Evolutionary conservation across 257 asterid species (phyloP).

Genomic region (Lithospermum erythrorhizon): DNA sequence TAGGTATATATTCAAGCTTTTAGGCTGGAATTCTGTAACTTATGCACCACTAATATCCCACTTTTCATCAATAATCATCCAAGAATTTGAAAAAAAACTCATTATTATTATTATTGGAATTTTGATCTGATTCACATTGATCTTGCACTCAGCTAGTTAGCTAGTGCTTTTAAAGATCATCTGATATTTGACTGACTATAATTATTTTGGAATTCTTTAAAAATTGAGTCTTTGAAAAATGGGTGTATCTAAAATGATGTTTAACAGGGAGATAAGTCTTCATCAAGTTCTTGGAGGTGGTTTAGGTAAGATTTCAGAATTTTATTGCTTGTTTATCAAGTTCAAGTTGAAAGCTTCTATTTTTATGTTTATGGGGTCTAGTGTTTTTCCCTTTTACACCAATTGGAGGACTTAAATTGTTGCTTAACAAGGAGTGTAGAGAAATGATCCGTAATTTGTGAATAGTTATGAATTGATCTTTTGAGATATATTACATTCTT

Average conservation of each 20-base stretch:
- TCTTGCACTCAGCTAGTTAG: background rate
- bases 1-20: conserved; percentile 34
- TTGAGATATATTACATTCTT: background rate
- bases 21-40: conserved; percentile 32
- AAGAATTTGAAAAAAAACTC: background rate
- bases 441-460: no score
- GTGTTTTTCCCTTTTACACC: background rate
- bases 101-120: background rate
- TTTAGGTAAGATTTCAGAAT: conserved; percentile 38
- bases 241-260: conserved; percentile 58
- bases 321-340: background rate
- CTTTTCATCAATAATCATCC: conserved; percentile 20
- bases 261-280: conserved; percentile 48
- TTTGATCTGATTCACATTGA: background rate
- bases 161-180: no score
- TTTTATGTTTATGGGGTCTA: background rate
- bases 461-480: background rate
- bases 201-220: conserved; percentile 9
- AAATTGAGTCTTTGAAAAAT: conserved; percentile 25
- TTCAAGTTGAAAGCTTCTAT: background rate
- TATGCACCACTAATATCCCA: conserved; percentile 26
- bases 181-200: no score
- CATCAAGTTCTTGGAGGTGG: conserved; percentile 88
- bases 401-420: background rate
- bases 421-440: background rate